A percentile compares a stretch with the other conserved stretches of the same genome.
Evolutionary conservation across 108 stramenopile genomes (phyloP).

Genomic region (Cyclotella atomus): DNA sequence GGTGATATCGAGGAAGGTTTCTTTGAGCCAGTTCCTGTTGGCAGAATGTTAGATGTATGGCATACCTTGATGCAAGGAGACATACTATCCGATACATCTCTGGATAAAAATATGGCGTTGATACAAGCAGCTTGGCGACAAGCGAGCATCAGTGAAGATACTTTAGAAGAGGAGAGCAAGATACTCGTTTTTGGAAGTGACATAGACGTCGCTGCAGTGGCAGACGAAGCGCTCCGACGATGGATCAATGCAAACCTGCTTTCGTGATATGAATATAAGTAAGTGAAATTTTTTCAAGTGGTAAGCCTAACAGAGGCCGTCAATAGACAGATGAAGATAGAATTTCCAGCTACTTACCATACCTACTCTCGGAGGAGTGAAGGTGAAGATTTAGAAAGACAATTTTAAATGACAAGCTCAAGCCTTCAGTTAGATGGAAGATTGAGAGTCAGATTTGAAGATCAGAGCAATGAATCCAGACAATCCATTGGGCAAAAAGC

Average conservation of each 20-base stretch:
- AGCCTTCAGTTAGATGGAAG: background rate
- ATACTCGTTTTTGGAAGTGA: slow-evolving; percentile 38
- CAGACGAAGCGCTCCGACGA: slow-evolving; percentile 36
- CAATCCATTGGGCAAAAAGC: background rate
- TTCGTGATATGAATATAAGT: background rate
- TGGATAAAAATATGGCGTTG: slow-evolving; percentile 24
- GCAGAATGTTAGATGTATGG: slow-evolving; percentile 24
- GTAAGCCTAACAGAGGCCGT: background rate
- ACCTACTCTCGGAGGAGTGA: background rate
- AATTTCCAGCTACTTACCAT: background rate
- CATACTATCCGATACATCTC: slow-evolving; percentile 2
- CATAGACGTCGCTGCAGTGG: slow-evolving; percentile 18
- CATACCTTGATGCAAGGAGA: slow-evolving; percentile 16
- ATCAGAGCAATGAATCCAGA: background rate
- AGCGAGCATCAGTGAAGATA: too few species aligned
- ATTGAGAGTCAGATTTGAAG: background rate
- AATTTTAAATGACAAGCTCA: background rate
- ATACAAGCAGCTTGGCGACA: slow-evolving; percentile 31
- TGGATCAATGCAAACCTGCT: slow-evolving; percentile 42
- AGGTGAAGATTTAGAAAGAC: too few species aligned
- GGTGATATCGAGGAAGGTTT: slow-evolving; percentile 39
- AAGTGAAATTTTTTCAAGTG: background rate
- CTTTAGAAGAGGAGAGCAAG: background rate
- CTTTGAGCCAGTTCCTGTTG: slow-evolving; percentile 38
- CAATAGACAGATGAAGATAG: background rate